Percentiles rank a stretch among this genome's conserved stretches.
Conservation (phyloP, 2,329 filamentous ascomycete species). For the Claviceps maximensis region DNA sequence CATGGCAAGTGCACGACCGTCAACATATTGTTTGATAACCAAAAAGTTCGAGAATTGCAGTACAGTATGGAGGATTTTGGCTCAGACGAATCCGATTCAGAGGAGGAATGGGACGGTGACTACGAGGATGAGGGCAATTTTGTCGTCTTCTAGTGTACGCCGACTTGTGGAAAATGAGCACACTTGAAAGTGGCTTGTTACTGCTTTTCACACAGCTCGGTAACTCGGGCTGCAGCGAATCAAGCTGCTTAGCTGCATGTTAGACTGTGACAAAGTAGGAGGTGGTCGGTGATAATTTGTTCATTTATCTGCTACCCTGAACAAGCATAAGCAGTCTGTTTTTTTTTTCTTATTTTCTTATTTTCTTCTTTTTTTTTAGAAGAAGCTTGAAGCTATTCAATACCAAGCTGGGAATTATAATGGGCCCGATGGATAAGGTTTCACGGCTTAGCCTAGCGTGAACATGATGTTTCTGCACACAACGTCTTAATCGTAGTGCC, state of each 20-base stretch:
- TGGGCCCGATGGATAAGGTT: too few species aligned
- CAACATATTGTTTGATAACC: constrained; percentile 61
- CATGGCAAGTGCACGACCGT: constrained; percentile 62
- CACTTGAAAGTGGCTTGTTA: neutral
- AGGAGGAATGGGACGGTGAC: constrained; percentile 46
- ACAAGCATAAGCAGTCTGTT: neutral
- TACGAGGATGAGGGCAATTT: constrained; percentile 32
- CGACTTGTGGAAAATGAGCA: neutral
- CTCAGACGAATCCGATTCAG: constrained; percentile 39
- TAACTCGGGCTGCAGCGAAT: neutral
- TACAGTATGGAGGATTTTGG: constrained; percentile 62
- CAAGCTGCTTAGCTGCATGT: neutral
- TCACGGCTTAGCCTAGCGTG: too few species aligned
- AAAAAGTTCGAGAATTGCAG: constrained; percentile 55
- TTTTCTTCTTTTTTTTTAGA: too few species aligned
- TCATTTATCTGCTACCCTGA: neutral
- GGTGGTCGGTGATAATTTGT: neutral
- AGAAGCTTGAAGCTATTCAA: too few species aligned
- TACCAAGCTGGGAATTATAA: too few species aligned
- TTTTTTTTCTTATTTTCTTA: too few species aligned
- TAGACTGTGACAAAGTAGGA: neutral
- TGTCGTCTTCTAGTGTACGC: constrained; percentile 15
- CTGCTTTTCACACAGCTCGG: neutral
- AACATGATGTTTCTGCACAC: too few species aligned
- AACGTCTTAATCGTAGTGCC: too few species aligned